Conservation (phyloP, 257 asterid genomes). For the Coffea canephora region DNA sequence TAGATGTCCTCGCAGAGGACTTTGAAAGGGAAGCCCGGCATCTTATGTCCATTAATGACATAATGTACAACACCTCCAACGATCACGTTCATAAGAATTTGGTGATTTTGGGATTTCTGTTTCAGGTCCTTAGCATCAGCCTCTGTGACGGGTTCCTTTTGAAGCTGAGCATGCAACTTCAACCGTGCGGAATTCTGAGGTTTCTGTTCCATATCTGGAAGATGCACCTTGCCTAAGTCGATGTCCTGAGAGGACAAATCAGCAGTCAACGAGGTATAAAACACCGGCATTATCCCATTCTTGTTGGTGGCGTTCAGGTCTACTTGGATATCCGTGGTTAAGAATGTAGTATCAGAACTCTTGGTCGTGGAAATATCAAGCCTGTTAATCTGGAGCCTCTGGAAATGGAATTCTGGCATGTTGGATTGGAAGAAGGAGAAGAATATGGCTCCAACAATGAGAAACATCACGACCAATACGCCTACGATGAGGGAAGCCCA, state of each 20-base stretch:
- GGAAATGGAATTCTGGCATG: constrained; percentile 11
- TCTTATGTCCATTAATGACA: neutral
- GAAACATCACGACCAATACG: neutral
- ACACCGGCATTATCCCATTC: constrained; percentile 1
- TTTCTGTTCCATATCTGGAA: neutral
- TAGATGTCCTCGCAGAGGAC: neutral
- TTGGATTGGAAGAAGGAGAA: constrained; percentile 9
- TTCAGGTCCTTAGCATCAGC: constrained; percentile 5
- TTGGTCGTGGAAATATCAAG: neutral
- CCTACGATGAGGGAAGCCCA: constrained; percentile 10
- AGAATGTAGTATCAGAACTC: constrained; percentile 5
- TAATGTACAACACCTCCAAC: constrained; percentile 8
- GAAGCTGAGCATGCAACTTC: neutral
- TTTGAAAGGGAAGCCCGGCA: constrained; percentile 13
- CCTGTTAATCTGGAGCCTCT: neutral
- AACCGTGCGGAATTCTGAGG: neutral
- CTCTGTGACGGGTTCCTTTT: neutral
- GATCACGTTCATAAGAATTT: neutral
- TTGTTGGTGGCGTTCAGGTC: constrained; percentile 1
- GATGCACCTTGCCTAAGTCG: neutral
- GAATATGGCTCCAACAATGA: neutral
- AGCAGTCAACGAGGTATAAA: neutral
- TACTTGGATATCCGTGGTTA: neutral
- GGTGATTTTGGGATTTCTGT: neutral
- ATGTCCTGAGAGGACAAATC: constrained; percentile 1